Conservation (phyloP, 495 filamentous ascomycete genomes). For the Thermothielavioides terrestris region DNA sequence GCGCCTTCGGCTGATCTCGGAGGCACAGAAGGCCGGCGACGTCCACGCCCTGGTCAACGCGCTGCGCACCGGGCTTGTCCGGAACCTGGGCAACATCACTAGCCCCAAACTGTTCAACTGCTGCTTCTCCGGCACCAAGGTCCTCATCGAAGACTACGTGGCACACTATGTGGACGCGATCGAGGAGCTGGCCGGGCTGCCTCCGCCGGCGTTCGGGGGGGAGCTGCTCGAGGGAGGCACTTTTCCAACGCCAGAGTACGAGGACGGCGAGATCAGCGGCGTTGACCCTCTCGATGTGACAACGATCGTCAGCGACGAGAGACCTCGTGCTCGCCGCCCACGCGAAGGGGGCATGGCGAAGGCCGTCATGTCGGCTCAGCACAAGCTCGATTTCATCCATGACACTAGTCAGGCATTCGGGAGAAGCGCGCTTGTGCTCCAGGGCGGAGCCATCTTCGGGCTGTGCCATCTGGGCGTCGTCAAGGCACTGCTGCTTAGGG, state of each 20-base stretch:
- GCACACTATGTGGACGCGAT: conserved; percentile 72
- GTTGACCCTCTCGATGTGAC: too few species aligned
- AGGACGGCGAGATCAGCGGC: conserved; percentile 1
- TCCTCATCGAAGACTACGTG: conserved; percentile 85
- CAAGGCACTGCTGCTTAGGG: conserved; percentile 77
- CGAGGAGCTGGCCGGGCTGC: conserved; percentile 63
- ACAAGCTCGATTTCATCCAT: conserved; percentile 79
- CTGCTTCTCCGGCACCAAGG: conserved; percentile 82
- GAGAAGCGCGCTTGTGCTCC: conserved; percentile 73
- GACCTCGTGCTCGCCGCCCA: too few species aligned
- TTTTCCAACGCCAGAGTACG: neutral
- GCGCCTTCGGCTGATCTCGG: conserved; percentile 61
- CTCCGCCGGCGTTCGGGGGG: conserved; percentile 38
- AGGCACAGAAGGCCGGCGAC: conserved; percentile 68
- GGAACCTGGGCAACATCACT: conserved; percentile 88
- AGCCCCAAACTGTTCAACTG: conserved; percentile 75
- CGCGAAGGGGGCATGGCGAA: conserved; percentile 5
- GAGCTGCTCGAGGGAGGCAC: neutral
- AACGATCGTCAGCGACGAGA: too few species aligned
- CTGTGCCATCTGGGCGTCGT: conserved; percentile 87
- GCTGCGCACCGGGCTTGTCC: conserved; percentile 76
- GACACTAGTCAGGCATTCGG: conserved; percentile 89
- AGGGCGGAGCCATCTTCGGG: conserved; percentile 88
- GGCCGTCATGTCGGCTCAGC: conserved; percentile 57
- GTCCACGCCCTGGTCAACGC: conserved; percentile 67